Percentiles rank a stretch among this genome's conserved stretches.
phyloP scores from a whole-genome alignment of 2,329 filamentous ascomycete species.

The Phialophora chinensis region DNA sequence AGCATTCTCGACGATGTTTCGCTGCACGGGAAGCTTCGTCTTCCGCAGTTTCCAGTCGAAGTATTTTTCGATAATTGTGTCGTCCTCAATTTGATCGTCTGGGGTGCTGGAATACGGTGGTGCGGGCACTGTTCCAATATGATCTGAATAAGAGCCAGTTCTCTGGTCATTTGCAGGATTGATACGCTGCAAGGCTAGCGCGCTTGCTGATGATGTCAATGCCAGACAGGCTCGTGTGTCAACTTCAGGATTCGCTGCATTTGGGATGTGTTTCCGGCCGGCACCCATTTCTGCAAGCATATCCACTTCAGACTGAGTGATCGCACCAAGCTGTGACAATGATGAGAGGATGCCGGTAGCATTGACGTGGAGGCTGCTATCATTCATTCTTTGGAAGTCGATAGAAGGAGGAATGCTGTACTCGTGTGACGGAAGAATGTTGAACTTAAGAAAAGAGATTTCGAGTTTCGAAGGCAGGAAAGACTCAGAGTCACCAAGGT shows the following conservation, averaged over 20 bases:
- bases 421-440: constrained; percentile 19
- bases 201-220: not conserved
- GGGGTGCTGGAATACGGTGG: not conserved
- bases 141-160: not conserved
- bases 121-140: not conserved
- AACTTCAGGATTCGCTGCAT: not conserved
- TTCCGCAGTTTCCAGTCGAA: constrained; percentile 10
- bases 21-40: constrained; percentile 12
- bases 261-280: not conserved
- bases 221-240: not conserved
- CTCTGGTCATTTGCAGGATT: not conserved
- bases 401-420: constrained; percentile 10
- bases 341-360: not conserved
- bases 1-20: constrained; percentile 11
- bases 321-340: constrained; percentile 8
- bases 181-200: not conserved
- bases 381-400: not conserved
- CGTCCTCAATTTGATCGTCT: not conserved
- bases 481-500: constrained; percentile 5
- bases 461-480: constrained; percentile 19
- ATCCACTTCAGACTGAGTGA: constrained; percentile 4
- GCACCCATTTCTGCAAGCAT: constrained; percentile 7
- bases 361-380: not conserved
- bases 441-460: constrained; percentile 17
- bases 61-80: not conserved